Evolutionary conservation across 1,284 basidiomycete species (phyloP).

Genomic region (Porogramme epimiltina): DNA sequence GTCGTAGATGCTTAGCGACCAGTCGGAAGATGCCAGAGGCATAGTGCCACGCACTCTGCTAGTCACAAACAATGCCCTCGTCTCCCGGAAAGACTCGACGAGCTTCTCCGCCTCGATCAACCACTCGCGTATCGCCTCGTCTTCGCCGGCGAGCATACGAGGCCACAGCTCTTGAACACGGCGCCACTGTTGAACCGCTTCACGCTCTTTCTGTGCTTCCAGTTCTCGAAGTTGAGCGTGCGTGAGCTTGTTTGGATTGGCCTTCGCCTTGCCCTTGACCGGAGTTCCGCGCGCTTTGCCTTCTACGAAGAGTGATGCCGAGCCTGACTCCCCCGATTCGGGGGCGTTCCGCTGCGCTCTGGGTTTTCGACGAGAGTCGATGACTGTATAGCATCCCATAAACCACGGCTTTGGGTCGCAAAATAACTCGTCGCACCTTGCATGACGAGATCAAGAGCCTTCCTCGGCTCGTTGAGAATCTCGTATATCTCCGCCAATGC

Average conservation of each 20-base stretch:
- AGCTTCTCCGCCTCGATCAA: conserved; percentile 83
- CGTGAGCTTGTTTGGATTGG: conserved; percentile 48
- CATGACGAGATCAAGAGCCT: conserved; percentile 85
- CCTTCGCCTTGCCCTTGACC: conserved; percentile 29
- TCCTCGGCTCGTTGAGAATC: conserved; percentile 74
- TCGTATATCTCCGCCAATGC: conserved; percentile 91
- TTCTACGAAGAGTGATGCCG: conserved; percentile 63
- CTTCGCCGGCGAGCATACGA: conserved; percentile 38
- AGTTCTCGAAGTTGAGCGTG: conserved; percentile 57
- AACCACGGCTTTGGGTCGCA: too few relatives aligned
- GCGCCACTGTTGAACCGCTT: conserved; percentile 53
- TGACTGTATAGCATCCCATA: conserved; percentile 44
- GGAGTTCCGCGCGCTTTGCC: conserved; percentile 20
- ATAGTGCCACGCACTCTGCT: conserved; percentile 53
- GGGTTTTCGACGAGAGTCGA: conserved; percentile 64
- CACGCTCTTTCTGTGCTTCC: conserved; percentile 64
- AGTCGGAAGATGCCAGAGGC: conserved; percentile 37
- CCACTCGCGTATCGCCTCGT: conserved; percentile 66
- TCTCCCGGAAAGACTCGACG: conserved; percentile 87
- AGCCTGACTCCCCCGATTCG: conserved; percentile 26
- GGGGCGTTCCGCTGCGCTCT: conserved; percentile 28
- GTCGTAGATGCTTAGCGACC: conserved; percentile 25
- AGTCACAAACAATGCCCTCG: conserved; percentile 79
- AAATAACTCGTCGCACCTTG: conserved; percentile 56
- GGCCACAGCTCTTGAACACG: conserved; percentile 51